Evolutionary conservation across 2,329 filamentous ascomycete species (phyloP).

Genomic region (Curvularia verruculosa): DNA sequence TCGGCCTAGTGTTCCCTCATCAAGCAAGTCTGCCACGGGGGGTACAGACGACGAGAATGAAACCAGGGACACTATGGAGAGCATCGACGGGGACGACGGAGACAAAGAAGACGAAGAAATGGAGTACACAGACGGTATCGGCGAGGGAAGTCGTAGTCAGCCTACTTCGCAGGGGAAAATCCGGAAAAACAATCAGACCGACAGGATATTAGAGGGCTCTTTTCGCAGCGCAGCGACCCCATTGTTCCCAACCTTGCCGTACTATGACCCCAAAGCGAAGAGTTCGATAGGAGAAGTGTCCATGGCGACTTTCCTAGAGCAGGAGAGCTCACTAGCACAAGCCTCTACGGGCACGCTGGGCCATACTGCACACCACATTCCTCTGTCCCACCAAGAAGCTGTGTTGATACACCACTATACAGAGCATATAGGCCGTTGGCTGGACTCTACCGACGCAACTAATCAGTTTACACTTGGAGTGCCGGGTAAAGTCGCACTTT

Average conservation of each 20-base stretch:
- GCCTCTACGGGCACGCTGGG: not conserved
- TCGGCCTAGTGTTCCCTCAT: constrained; percentile 26
- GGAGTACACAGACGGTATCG: constrained; percentile 1
- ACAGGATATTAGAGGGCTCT: constrained; percentile 12
- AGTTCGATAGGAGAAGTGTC: constrained; percentile 14
- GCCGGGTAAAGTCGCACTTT: constrained; percentile 35
- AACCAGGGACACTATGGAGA: constrained; percentile 21
- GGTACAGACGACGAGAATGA: constrained; percentile 20
- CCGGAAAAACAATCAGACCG: constrained; percentile 21
- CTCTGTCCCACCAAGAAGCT: constrained; percentile 33
- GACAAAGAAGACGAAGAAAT: constrained; percentile 2
- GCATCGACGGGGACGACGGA: constrained; percentile 10
- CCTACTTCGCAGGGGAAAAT: constrained; percentile 22
- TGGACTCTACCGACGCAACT: constrained; percentile 40
- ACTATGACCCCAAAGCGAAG: constrained; percentile 7
- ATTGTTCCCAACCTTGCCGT: constrained; percentile 23
- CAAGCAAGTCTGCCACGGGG: constrained; percentile 18
- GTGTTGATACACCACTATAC: constrained; percentile 39
- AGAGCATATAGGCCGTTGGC: constrained; percentile 40
- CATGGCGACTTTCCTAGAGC: constrained; percentile 20
- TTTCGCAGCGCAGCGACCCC: constrained; percentile 19
- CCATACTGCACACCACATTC: constrained; percentile 13
- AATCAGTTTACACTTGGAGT: constrained; percentile 41
- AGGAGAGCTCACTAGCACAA: not conserved
- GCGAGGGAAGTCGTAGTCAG: constrained; percentile 22